Base-by-base conservation (phyloP, 2,329 filamentous ascomycete species). In the Fusarium anguioides region DNA sequence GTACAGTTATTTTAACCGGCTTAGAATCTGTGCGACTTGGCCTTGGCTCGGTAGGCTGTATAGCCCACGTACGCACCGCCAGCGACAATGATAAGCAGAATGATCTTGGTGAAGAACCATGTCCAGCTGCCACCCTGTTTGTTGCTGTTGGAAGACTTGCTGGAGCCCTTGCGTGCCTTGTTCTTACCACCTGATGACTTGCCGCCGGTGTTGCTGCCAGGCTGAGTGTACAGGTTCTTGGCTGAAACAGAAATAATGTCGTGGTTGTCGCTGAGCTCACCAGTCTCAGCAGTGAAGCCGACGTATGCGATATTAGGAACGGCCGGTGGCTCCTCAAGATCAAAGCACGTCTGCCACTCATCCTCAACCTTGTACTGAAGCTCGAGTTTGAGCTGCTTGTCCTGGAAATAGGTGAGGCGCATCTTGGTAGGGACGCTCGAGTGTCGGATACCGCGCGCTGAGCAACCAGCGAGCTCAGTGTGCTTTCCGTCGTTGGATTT, bases 221-320 rank as follows among this genome's bases (percentile, higher is more conserved):
- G 81, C 26, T 81, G 80, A 57, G 86, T 89, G 82, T 98, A 98
- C 64, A 99, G 83, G 79, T 97, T 99, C 83, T 91, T 91, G 57
- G 95, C 90, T 67, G 89, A 84, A 73, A 99, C 87, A 48, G 89
- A 91, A 77, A 98, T 89, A 79, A 99, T 96, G 81, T 99, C 96
- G 84, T 97, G 95, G 84, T 97, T 97, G 82, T 99, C 96, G 80
- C 90, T 93, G 69, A 99, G 87, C 83, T 99, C 95, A 75, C 96
- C 96, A 17, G 96, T 98, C 83, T 98, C 95, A 56, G 93, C 91
- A 72, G 87, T 91, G 81, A 93, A 93, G 59, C 90, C 91, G 24
- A 93, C 87, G 77, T 93, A 93, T 33, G 88, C 85, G 46, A 91
- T 89, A 59, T 88, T 84, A 53, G 96, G 96, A 69, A 99, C 91